These are phyloP conservation scores for Iberis pinnata DNA, from an alignment of 345 rosid species.

Conservation along the genomic window DNA sequence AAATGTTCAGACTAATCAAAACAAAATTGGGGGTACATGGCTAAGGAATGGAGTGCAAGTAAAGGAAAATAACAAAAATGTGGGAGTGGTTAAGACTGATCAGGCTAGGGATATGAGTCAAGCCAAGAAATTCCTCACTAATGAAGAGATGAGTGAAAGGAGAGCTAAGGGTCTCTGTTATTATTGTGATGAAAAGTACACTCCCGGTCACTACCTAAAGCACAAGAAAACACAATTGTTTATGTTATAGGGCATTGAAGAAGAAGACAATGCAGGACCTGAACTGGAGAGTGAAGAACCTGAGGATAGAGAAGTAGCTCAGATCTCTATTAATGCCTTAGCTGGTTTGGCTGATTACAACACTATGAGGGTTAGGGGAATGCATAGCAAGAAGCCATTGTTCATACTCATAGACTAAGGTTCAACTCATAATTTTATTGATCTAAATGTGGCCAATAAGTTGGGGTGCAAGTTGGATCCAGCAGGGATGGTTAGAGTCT, in stretches of 20 bases:
- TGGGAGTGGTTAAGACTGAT: too few relatives aligned
- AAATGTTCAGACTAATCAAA: too few relatives aligned
- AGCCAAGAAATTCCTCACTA: background rate
- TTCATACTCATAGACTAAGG: background rate
- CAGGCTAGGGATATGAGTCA: too few relatives aligned
- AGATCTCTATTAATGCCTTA: background rate
- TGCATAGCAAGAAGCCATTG: background rate
- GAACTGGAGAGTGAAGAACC: too few relatives aligned
- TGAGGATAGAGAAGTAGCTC: background rate
- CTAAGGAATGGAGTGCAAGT: too few relatives aligned
- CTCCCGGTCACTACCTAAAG: fast-evolving
- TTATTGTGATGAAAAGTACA: background rate
- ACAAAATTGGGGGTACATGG: too few relatives aligned
- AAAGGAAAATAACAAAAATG: too few relatives aligned
- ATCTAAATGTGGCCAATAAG: background rate
- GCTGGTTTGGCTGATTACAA: background rate
- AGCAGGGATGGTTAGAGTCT: fast-evolving
- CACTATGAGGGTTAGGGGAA: background rate
- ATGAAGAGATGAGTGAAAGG: background rate
- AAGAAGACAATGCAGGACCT: background rate
- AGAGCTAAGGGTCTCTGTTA: background rate
- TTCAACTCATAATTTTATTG: background rate
- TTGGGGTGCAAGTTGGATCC: background rate
- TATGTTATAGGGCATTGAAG: background rate
- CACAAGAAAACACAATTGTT: background rate